These are phyloP conservation scores for Microdochium bolleyi DNA, from an alignment of 2,329 filamentous ascomycete genomes.

Conservation along the genomic window DNA sequence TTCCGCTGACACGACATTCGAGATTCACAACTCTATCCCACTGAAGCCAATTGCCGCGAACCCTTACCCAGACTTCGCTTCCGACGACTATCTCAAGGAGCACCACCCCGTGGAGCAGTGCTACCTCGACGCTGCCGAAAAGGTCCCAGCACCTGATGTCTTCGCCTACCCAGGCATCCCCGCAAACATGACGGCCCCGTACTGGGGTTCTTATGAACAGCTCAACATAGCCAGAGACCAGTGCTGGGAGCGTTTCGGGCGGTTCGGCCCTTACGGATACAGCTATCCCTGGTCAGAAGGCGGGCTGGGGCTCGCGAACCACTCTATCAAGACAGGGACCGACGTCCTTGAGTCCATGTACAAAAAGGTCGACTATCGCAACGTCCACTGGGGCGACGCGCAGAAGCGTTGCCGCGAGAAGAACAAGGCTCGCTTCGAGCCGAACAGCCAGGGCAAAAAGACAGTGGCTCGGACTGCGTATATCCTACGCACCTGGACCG, in stretches of 20 bases:
- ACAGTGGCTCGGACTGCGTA: slow-evolving; percentile 43
- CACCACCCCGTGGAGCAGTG: slow-evolving; percentile 25
- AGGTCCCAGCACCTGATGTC: slow-evolving; percentile 16
- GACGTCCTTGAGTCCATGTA: slow-evolving; percentile 30
- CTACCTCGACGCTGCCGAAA: slow-evolving; percentile 41
- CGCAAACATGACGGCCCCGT: slow-evolving; percentile 54
- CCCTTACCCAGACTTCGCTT: slow-evolving; percentile 17
- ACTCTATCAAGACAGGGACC: slow-evolving; percentile 52
- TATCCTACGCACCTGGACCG: slow-evolving; percentile 58
- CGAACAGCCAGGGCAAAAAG: slow-evolving; percentile 8
- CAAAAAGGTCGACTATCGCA: slow-evolving; percentile 25
- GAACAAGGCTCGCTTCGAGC: slow-evolving; percentile 43
- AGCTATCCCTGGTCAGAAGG: slow-evolving; percentile 58
- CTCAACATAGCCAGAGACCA: slow-evolving; percentile 53
- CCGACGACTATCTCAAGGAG: slow-evolving; percentile 15
- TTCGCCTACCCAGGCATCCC: slow-evolving; percentile 53
- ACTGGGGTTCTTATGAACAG: slow-evolving; percentile 56
- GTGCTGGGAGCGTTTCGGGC: slow-evolving; percentile 65
- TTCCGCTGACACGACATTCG: slow-evolving; percentile 8
- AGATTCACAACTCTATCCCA: slow-evolving; percentile 12
- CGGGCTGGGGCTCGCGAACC: slow-evolving; percentile 52
- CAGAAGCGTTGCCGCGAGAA: slow-evolving; percentile 28
- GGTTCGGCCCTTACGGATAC: slow-evolving; percentile 59
- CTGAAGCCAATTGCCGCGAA: slow-evolving; percentile 16
- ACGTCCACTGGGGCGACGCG: slow-evolving; percentile 22